These are phyloP conservation scores for Ceratonia siliqua DNA, from an alignment of 306 rosid species.

Conservation along the genomic window DNA sequence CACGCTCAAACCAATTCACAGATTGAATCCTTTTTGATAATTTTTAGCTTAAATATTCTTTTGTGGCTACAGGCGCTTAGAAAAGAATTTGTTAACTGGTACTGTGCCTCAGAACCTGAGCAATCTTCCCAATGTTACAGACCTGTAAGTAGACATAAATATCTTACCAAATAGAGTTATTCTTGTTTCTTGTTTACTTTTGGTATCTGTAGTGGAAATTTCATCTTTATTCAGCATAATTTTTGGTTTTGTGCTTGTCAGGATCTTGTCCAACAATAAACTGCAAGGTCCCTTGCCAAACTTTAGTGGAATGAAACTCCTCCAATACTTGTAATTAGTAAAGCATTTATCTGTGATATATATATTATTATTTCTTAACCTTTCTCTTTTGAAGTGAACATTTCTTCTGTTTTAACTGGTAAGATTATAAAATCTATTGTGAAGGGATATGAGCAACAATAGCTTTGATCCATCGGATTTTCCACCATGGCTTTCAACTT, in stretches of 20 bases:
- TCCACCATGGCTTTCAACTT: constrained; percentile 53
- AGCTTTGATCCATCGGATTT: constrained; percentile 39
- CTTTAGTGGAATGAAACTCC: constrained; percentile 40
- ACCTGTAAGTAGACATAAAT: constrained; percentile 48
- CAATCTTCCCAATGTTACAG: constrained; percentile 32
- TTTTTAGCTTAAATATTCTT: background rate
- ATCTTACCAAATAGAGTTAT: background rate
- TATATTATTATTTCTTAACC: background rate
- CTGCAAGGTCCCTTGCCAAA: constrained; percentile 47
- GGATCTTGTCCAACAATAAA: constrained; percentile 59
- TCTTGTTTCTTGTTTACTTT: background rate
- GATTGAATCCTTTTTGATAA: background rate
- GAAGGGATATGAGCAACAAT: constrained; percentile 65
- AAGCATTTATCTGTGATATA: background rate
- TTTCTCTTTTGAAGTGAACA: background rate
- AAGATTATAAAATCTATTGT: constrained; percentile 17
- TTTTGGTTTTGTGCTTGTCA: constrained; percentile 25
- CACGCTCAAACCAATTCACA: constrained; percentile 21
- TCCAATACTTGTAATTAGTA: constrained; percentile 42
- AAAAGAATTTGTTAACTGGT: constrained; percentile 42
- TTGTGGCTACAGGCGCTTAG: constrained; percentile 51
- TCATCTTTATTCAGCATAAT: background rate
- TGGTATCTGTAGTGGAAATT: background rate
- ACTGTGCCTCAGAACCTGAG: constrained; percentile 45
- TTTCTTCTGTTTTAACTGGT: background rate